Percentiles rank a stretch among this genome's conserved stretches.
Conservation (phyloP, 176 grass and related monocot species). For the Ensete ventricosum region DNA sequence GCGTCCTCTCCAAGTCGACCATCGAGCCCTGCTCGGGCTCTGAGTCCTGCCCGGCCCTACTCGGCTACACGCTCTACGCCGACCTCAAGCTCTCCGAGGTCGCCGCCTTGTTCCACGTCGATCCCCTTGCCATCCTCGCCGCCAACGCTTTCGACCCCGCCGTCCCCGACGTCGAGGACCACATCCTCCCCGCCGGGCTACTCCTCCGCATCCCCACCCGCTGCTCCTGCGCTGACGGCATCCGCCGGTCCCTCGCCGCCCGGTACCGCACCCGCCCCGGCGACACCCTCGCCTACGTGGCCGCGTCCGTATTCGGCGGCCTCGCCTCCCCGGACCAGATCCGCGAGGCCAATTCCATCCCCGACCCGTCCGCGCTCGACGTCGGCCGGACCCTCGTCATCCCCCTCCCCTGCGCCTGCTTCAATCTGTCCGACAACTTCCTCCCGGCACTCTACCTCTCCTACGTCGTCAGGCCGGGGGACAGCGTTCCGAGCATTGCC, state of each 20-base stretch:
- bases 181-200: conserved; percentile 73
- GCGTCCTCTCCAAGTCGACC: conserved; percentile 34
- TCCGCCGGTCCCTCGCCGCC: conserved; percentile 47
- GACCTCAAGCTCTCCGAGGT: conserved; percentile 82
- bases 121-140: conserved; percentile 67
- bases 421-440: conserved; percentile 55
- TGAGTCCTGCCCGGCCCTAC: conserved; percentile 53
- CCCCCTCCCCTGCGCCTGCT: conserved; percentile 78
- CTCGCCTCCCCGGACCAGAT: conserved; percentile 75
- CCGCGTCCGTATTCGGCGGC: conserved; percentile 44
- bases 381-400: conserved; percentile 55
- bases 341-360: conserved; percentile 48
- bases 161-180: conserved; percentile 29
- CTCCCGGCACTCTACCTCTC: conserved; percentile 64
- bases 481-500: conserved; percentile 51
- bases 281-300: conserved; percentile 58
- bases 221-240: conserved; percentile 77
- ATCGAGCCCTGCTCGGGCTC: conserved; percentile 68
- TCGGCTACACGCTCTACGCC: conserved; percentile 78
- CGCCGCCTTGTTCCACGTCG: conserved; percentile 56
- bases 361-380: conserved; percentile 32
- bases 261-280: conserved; percentile 57
- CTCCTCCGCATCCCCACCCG: conserved; percentile 53
- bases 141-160: conserved; percentile 73
- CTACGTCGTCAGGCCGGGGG: conserved; percentile 44